phyloP scores from a whole-genome alignment of 1,139 yeast species.

The Starmera stellimalicola region DNA sequence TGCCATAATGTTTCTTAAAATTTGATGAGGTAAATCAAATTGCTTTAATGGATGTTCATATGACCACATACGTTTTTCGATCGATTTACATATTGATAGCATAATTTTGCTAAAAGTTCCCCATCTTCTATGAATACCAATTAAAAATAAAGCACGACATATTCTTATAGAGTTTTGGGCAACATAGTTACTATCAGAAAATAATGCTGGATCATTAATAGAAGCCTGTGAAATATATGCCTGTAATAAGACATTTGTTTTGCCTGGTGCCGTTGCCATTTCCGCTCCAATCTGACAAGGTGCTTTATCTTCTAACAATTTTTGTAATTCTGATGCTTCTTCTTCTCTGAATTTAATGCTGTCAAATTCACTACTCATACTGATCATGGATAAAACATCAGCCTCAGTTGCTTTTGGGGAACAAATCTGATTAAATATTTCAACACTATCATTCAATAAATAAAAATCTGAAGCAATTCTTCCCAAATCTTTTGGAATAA shows the following conservation, averaged over 20 bases:
- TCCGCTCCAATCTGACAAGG: constrained; percentile 84
- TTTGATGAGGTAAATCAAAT: constrained; percentile 66
- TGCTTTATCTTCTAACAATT: constrained; percentile 47
- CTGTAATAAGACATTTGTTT: constrained; percentile 81
- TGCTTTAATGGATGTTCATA: constrained; percentile 87
- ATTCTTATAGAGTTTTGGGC: constrained; percentile 95
- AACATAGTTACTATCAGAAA: constrained; percentile 84
- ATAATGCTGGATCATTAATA: constrained; percentile 70
- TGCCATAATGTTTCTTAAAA: constrained; percentile 51
- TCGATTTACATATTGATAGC: constrained; percentile 74
- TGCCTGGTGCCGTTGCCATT: constrained; percentile 69
- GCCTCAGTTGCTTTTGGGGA: constrained; percentile 87
- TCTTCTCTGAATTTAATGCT: constrained; percentile 84
- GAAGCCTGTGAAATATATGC: constrained; percentile 72
- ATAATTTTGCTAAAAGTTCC: constrained; percentile 68
- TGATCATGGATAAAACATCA: constrained; percentile 78
- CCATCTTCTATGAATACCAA: constrained; percentile 87
- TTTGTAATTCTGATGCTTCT: constrained; percentile 64
- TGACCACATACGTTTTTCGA: constrained; percentile 81
- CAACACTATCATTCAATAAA: constrained; percentile 75
- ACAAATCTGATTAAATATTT: constrained; percentile 78
- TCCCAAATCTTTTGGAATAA: constrained; percentile 83
- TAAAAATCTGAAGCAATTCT: constrained; percentile 93
- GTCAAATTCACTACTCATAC: constrained; percentile 93
- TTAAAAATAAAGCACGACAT: constrained; percentile 77